These are phyloP conservation scores for Apiotrichum mycotoxinovorans DNA, from an alignment of 1,284 basidiomycete genomes.

Conservation along the genomic window DNA sequence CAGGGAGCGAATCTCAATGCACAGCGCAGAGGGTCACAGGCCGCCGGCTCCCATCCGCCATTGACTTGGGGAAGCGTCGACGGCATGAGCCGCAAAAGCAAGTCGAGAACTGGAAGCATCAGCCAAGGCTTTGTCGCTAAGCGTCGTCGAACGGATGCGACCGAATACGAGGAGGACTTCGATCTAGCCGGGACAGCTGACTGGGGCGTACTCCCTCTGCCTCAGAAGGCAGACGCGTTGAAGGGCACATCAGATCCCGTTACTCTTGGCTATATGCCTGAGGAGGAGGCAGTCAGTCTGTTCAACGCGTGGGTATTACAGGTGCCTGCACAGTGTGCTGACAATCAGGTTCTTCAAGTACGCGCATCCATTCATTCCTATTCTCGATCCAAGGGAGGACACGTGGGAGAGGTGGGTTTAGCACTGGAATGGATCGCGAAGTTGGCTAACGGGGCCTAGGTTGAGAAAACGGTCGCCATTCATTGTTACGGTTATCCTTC, in stretches of 20 bases:
- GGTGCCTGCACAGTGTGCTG: background rate
- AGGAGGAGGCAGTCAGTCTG: conserved; percentile 17
- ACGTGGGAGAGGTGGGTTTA: conserved; percentile 28
- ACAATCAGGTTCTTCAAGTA: conserved; percentile 27
- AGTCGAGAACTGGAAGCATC: too few relatives aligned
- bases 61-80: too few relatives aligned
- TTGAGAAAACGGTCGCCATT: conserved; percentile 29
- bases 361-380: conserved; percentile 30
- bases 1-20: too few relatives aligned
- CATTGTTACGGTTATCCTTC: conserved; percentile 27
- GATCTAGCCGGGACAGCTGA: background rate
- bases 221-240: conserved; percentile 9
- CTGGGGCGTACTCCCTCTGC: conserved; percentile 1
- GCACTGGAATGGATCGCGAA: too few relatives aligned
- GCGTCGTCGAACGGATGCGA: too few relatives aligned
- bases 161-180: background rate
- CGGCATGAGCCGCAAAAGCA: too few relatives aligned
- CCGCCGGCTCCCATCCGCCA: too few relatives aligned
- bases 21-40: too few relatives aligned
- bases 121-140: too few relatives aligned
- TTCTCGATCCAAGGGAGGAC: conserved; percentile 29
- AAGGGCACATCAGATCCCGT: conserved; percentile 18
- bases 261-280: conserved; percentile 15
- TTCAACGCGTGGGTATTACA: conserved; percentile 20
- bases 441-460: too few relatives aligned